phyloP scores from a whole-genome alignment of 1,139 yeast genomes.

The Magnusiomyces suaveolens region DNA sequence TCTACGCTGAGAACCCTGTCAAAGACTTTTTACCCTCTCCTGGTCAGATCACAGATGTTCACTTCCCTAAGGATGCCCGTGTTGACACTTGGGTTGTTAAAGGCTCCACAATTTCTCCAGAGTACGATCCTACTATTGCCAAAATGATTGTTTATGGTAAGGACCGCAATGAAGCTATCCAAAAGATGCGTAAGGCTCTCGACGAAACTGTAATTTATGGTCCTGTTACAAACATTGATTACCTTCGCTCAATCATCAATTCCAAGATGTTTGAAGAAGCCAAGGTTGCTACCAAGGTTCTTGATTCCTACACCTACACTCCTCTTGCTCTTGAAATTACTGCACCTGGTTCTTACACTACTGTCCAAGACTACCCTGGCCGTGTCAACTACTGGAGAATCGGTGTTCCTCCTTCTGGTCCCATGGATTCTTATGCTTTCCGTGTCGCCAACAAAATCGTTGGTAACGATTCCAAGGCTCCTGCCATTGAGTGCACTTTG shows the following conservation, averaged over 20 bases:
- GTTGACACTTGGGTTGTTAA: conserved; percentile 88
- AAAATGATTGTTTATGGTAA: conserved; percentile 91
- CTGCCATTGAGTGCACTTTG: conserved; percentile 84
- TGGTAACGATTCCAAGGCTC: conserved; percentile 71
- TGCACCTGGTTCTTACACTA: conserved; percentile 86
- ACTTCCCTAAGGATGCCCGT: conserved; percentile 83
- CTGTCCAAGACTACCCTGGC: conserved; percentile 95
- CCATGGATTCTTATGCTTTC: conserved; percentile 90
- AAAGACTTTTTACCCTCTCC: conserved; percentile 92
- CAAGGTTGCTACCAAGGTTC: conserved; percentile 72
- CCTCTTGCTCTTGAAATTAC: conserved; percentile 79
- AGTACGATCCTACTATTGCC: conserved; percentile 93
- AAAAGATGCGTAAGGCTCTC: conserved; percentile 67
- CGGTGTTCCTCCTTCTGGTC: conserved; percentile 98
- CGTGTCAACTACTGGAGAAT: conserved; percentile 77
- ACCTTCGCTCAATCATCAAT: conserved; percentile 73
- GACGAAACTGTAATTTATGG: conserved; percentile 83
- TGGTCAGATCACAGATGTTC: conserved; percentile 79
- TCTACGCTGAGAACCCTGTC: conserved; percentile 93
- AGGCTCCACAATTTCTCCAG: conserved; percentile 85
- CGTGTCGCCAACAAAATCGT: conserved; percentile 82
- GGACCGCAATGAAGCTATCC: conserved; percentile 75
- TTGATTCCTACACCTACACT: conserved; percentile 69
- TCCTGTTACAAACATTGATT: conserved; percentile 81
- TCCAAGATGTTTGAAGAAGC: conserved; percentile 79